Percentiles rank a stretch among this genome's conserved stretches.
Evolutionary conservation across 352 stramenopile genomes (phyloP).

Genomic region (Blastocystis sp.): DNA sequence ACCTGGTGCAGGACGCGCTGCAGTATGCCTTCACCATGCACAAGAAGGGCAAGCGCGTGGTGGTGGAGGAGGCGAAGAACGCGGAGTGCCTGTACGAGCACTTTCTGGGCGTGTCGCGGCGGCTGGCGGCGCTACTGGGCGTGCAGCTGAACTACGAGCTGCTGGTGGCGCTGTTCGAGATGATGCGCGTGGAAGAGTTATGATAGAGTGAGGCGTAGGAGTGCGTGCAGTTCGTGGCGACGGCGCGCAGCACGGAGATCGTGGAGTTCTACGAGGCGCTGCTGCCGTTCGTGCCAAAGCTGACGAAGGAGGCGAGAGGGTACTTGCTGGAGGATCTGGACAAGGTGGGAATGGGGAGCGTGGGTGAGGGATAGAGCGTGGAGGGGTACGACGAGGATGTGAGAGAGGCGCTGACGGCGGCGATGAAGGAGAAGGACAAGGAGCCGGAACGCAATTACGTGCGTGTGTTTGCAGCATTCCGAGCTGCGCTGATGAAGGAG

Average conservation of each 20-base stretch:
- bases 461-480: constrained; percentile 33
- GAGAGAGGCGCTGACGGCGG: background rate
- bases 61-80: background rate
- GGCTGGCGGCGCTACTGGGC: background rate
- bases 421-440: background rate
- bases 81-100: background rate
- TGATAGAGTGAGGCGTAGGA: background rate
- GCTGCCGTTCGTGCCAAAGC: background rate
- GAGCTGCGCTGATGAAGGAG: constrained; percentile 35
- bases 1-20: background rate
- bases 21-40: constrained; percentile 33
- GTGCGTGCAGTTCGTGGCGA: background rate
- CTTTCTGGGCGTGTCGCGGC: constrained; percentile 3
- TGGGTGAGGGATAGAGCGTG: background rate
- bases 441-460: constrained; percentile 11
- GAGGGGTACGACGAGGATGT: constrained; percentile 6
- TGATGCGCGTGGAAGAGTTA: background rate
- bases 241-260: background rate
- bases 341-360: background rate
- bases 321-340: constrained; percentile 32
- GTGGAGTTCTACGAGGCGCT: constrained; percentile 20
- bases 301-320: constrained; percentile 36
- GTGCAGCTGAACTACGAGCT: constrained; percentile 21
- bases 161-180: constrained; percentile 43
- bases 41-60: constrained; percentile 8